Conservation (phyloP, 75 land plant species). For the Isoetes taiwanensis region DNA sequence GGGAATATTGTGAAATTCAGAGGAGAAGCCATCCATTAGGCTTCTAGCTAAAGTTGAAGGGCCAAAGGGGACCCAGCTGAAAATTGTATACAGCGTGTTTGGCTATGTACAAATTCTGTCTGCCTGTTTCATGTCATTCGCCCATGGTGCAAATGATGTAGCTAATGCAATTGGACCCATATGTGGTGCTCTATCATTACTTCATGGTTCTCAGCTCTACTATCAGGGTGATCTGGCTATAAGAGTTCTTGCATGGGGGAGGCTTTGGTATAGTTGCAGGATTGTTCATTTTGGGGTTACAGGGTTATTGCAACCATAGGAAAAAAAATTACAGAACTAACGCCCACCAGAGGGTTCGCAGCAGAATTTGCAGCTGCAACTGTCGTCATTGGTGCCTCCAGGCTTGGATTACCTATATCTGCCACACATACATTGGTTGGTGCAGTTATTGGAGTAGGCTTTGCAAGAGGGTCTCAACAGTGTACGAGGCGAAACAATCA, state of each 20-base stretch:
- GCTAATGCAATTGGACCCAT: constrained; percentile 5
- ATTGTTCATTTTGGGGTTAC: constrained; percentile 1
- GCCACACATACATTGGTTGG: constrained; percentile 3
- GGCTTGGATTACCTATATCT: not conserved
- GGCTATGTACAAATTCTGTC: not conserved
- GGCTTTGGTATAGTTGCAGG: constrained; percentile 5
- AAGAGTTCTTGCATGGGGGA: too few species aligned
- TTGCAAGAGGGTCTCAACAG: constrained; percentile 7
- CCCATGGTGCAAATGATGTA: constrained; percentile 3
- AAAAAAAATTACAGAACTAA: constrained; percentile 2
- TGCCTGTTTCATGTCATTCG: constrained; percentile 7
- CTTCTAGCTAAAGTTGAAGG: too few species aligned
- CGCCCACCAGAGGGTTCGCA: constrained; percentile 2
- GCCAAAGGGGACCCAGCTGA: not conserved
- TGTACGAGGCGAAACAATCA: not conserved
- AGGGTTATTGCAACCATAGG: not conserved
- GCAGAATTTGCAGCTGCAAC: constrained; percentile 5
- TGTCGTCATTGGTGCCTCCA: not conserved
- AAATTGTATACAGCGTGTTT: not conserved
- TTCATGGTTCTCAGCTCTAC: constrained; percentile 7
- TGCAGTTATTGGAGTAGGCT: not conserved
- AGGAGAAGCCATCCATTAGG: not conserved
- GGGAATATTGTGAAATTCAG: not conserved
- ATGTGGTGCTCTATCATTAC: not conserved
- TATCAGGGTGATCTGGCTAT: constrained; percentile 41